Conservation (phyloP, 2,329 filamentous ascomycete genomes). For the Fusarium devonianum region DNA sequence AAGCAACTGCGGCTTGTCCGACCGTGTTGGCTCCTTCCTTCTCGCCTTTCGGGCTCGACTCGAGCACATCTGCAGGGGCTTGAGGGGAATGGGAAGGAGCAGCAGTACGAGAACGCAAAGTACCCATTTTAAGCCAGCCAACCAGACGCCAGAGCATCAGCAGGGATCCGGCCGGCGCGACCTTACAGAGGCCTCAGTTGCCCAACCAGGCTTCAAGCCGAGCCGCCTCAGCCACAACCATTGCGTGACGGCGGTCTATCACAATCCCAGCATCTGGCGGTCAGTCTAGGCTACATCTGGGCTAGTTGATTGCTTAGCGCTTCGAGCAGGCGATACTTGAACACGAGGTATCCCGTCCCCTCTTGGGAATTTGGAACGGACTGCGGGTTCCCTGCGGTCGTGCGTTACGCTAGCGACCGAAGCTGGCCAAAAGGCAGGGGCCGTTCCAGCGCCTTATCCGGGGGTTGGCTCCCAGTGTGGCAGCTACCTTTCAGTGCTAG, state of each 20-base stretch:
- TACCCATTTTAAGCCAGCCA: constrained; percentile 17
- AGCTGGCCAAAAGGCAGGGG: constrained; percentile 21
- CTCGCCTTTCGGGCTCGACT: constrained; percentile 25
- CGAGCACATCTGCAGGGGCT: constrained; percentile 5
- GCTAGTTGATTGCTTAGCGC: constrained; percentile 9
- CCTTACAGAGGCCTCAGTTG: constrained; percentile 12
- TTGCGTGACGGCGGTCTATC: constrained; percentile 32
- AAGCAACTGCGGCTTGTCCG: too few species aligned
- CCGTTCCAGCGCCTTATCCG: constrained; percentile 29
- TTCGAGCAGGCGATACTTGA: constrained; percentile 22
- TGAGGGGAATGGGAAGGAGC: constrained; percentile 16
- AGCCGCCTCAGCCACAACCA: constrained; percentile 28
- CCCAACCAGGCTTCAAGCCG: constrained; percentile 17
- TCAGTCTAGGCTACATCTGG: constrained; percentile 27
- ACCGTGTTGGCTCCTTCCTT: constrained; percentile 7
- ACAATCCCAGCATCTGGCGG: constrained; percentile 25
- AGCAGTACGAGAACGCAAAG: constrained; percentile 21
- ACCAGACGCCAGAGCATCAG: constrained; percentile 1
- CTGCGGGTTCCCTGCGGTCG: not conserved
- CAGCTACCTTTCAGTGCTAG: constrained; percentile 3
- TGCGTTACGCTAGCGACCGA: constrained; percentile 22
- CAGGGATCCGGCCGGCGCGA: constrained; percentile 17
- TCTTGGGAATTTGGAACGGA: constrained; percentile 6
- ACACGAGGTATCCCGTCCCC: constrained; percentile 11
- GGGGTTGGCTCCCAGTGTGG: constrained; percentile 16